Conservation (phyloP, 306 rosid species). For the Sindora glabra region DNA sequence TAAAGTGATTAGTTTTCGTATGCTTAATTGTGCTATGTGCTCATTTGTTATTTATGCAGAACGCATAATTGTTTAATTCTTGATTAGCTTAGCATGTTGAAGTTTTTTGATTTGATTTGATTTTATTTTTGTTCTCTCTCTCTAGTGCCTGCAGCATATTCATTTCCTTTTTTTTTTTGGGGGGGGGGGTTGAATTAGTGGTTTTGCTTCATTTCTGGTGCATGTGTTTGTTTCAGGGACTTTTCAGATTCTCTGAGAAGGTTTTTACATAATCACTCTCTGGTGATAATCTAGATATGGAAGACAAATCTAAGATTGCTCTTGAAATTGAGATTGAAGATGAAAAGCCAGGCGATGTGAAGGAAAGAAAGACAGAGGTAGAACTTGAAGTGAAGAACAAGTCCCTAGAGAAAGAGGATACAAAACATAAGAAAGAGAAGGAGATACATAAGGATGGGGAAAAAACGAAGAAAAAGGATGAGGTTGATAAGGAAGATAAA, state of each 20-base stretch:
- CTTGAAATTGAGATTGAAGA: constrained; percentile 28
- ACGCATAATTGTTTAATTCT: not conserved
- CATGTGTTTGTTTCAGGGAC: not conserved
- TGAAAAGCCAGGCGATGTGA: constrained; percentile 19
- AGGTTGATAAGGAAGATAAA: no score
- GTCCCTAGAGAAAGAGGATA: constrained; percentile 21
- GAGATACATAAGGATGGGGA: constrained; percentile 23
- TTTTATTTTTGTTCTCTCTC: not conserved
- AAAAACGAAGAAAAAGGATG: constrained; percentile 8
- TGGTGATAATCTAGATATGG: constrained; percentile 34
- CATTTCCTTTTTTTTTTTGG: not conserved
- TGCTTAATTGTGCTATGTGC: not conserved
- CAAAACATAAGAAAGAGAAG: constrained; percentile 20
- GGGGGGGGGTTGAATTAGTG: not conserved
- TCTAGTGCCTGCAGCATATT: not conserved
- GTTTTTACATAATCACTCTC: not conserved
- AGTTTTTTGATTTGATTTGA: no score
- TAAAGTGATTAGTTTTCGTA: not conserved
- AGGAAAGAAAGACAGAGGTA: constrained; percentile 27
- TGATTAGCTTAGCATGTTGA: not conserved
- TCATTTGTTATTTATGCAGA: not conserved
- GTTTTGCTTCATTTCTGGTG: not conserved
- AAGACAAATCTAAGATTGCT: constrained; percentile 24
- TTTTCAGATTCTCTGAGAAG: constrained; percentile 1
- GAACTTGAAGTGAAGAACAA: constrained; percentile 43